Percentiles rank a stretch among this genome's conserved stretches.
Evolutionary conservation across 257 asterid genomes (phyloP).

Genomic region (Nicotiana knightiana): DNA sequence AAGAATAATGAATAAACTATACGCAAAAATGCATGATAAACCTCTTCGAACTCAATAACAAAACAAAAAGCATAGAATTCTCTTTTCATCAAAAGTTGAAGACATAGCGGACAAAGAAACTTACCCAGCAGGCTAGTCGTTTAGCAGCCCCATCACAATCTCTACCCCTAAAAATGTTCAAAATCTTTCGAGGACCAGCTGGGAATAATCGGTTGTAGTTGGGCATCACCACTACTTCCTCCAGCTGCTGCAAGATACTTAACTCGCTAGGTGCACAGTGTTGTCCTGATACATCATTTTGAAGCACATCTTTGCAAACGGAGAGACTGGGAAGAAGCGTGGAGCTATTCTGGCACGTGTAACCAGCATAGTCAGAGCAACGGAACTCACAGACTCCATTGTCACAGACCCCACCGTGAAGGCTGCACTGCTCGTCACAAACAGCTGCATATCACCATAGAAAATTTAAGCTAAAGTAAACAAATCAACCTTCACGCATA

Average conservation of each 20-base stretch:
- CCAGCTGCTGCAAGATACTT: conserved; percentile 87
- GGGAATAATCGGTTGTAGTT: conserved; percentile 93
- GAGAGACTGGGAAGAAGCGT: conserved; percentile 75
- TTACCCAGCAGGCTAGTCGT: conserved; percentile 98
- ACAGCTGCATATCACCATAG: conserved; percentile 51
- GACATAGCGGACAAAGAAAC: conserved; percentile 14
- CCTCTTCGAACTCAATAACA: not conserved
- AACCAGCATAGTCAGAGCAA: conserved; percentile 97
- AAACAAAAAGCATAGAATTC: too few relatives aligned
- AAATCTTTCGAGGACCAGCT: conserved; percentile 87
- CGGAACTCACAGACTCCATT: conserved; percentile 96
- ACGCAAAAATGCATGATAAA: not conserved
- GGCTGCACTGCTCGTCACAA: conserved; percentile 97
- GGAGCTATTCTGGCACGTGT: conserved; percentile 98
- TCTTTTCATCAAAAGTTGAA: too few relatives aligned
- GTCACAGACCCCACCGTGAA: conserved; percentile 98
- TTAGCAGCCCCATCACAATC: conserved; percentile 98
- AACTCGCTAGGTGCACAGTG: conserved; percentile 96
- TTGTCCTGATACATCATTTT: conserved; percentile 62
- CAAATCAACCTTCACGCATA: not conserved
- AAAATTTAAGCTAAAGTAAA: not conserved
- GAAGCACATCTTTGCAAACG: conserved; percentile 76
- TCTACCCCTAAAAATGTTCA: conserved; percentile 76
- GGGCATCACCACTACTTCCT: conserved; percentile 98
- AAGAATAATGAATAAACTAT: not conserved